These are phyloP conservation scores for Triticum turgidum DNA, from an alignment of 176 grass and related monocot species.

Conservation along the genomic window DNA sequence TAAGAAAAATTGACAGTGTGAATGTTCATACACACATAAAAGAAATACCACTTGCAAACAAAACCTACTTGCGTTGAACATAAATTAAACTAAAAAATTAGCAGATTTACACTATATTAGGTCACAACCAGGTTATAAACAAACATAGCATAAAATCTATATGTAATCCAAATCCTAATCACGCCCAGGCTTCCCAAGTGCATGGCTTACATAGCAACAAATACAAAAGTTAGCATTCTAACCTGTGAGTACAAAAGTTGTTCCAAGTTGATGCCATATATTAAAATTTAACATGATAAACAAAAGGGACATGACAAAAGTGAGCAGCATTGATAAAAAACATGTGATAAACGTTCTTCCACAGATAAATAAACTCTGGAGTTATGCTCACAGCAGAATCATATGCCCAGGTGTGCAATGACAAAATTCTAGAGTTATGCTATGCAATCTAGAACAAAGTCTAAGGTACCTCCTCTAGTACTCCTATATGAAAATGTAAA, in stretches of 20 bases:
- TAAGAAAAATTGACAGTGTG: not conserved
- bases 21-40: not conserved
- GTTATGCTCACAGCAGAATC: not conserved
- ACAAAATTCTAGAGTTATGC: not conserved
- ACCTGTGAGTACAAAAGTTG: not conserved
- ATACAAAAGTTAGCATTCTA: not conserved
- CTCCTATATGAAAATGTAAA: too few species aligned
- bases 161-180: not conserved
- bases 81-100: not conserved
- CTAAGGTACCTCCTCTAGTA: not conserved
- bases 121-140: not conserved
- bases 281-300: too few species aligned
- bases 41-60: not conserved
- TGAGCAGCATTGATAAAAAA: not conserved
- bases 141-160: not conserved
- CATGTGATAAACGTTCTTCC: slow-evolving; percentile 20
- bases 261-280: too few species aligned
- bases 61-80: not conserved
- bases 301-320: not conserved
- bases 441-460: not conserved
- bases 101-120: not conserved
- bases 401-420: not conserved
- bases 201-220: not conserved
- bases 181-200: not conserved
- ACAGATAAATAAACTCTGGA: not conserved